Evolutionary conservation across 2,329 filamentous ascomycete species (phyloP), one percentile per base, ranked within the genome.

Genomic region (Talaromyces sp.): DNA sequence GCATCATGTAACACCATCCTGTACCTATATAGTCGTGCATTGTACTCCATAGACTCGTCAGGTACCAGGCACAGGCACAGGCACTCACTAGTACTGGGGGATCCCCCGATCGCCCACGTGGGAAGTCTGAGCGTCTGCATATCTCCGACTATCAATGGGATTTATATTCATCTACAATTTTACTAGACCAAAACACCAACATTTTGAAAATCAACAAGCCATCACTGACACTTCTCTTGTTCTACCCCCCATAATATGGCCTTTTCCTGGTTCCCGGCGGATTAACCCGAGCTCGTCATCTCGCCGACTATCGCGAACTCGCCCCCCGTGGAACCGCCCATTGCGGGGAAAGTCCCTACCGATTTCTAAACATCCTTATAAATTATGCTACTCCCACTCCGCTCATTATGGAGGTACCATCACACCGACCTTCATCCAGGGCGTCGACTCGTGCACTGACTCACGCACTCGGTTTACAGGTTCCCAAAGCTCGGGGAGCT

Each of bases 401-500:
- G 51, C 50, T 47, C 45, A 59, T 54, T 29, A 65, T 65, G 62
- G 62, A 65, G 57, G 59, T 62, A 59, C n/a, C 32, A 8, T 29
- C n/a, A 13, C 30, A 51, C 11, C 37, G 19, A 39, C 32, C 20
- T 30, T 8, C 17, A 43, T 47, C 17, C 4, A 16, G 9, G 14
- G 29, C 20, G 32, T 13, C 17, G 7, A 45, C 60, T 27, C 36
- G 40, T 20, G 42, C 58, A 48, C 52, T 58, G 61, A 53, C 47
- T 11, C 37, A 42, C 16, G 33, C 17, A 27, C 49, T 55, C 45
- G 41, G 33, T 47, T 37, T 29, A 46, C 49, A 63, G 58, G 51
- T 57, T 49, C 65, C 64, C 51, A 62, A 57, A 63, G 66, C 69
- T 50, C 68, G 64, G 51, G 69, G 69, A 50, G 55, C 63, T 47